A percentile compares a stretch with the other conserved stretches of the same genome.
Conservation (phyloP, 2,329 filamentous ascomycete species). For the Fusarium pseudoanthophilum region DNA sequence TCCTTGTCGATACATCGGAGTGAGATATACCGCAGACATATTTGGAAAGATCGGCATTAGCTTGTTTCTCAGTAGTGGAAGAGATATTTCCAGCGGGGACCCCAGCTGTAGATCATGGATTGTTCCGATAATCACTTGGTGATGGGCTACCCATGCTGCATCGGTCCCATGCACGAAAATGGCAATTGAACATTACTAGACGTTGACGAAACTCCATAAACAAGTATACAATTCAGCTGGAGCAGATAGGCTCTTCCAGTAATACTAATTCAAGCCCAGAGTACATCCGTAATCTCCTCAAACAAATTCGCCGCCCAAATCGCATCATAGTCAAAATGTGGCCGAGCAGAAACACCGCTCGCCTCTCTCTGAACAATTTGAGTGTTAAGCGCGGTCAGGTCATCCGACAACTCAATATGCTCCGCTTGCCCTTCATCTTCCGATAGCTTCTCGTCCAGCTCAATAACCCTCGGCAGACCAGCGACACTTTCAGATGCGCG, state of each 20-base stretch:
- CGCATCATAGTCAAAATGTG: slow-evolving; percentile 15
- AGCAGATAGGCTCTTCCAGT: fast-evolving
- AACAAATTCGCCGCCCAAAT: slow-evolving; percentile 21
- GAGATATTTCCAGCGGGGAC: neutral
- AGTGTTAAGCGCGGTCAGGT: fast-evolving
- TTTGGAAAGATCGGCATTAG: neutral
- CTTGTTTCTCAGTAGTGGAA: neutral
- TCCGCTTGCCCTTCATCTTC: fast-evolving
- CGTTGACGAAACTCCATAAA: neutral
- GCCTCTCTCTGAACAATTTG: neutral
- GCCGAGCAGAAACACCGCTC: neutral
- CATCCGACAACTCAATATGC: fast-evolving
- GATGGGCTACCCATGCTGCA: neutral
- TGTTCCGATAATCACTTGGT: neutral
- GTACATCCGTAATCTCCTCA: slow-evolving; percentile 13
- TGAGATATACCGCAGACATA: neutral
- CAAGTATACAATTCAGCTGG: fast-evolving
- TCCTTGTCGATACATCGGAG: neutral
- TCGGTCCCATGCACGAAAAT: neutral
- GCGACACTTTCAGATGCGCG: slow-evolving; percentile 5
- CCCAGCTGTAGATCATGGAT: neutral
- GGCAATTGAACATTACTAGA: neutral
- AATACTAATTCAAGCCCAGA: neutral
- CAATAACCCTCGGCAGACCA: neutral
- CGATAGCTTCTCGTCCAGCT: neutral